These are phyloP conservation scores for Pulveroboletus sp. DNA, from an alignment of 768 basidiomycete genomes.

Conservation along the genomic window DNA sequence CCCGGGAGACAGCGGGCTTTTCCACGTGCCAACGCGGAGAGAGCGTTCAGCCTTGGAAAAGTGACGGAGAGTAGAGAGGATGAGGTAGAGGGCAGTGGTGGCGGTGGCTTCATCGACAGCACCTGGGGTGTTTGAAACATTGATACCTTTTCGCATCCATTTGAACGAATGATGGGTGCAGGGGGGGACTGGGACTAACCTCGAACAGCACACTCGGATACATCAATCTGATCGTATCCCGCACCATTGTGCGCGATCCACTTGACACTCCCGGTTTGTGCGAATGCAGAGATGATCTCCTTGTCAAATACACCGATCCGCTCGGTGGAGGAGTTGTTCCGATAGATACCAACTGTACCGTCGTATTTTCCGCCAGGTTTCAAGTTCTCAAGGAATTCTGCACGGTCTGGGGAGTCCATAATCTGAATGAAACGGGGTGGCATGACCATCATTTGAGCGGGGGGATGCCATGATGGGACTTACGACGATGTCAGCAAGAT, in stretches of 20 bases:
- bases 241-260: conserved; percentile 94
- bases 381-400: conserved; percentile 65
- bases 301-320: conserved; percentile 76
- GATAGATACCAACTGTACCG: conserved; percentile 71
- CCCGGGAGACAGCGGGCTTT: conserved; percentile 44
- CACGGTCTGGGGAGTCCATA: conserved; percentile 57
- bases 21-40: conserved; percentile 56
- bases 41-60: conserved; percentile 61
- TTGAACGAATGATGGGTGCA: background rate
- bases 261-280: conserved; percentile 50
- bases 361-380: conserved; percentile 68
- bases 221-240: conserved; percentile 87
- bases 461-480: conserved; percentile 27
- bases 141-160: conserved; percentile 38
- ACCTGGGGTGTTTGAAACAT: conserved; percentile 83
- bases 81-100: conserved; percentile 79
- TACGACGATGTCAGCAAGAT: conserved; percentile 74
- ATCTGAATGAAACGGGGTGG: conserved; percentile 28
- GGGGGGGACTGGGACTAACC: conserved; percentile 39
- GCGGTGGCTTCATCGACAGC: conserved; percentile 91
- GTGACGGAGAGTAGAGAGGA: conserved; percentile 74
- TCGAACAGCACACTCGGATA: conserved; percentile 63
- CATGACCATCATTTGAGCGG: background rate
- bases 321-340: conserved; percentile 63
- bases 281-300: conserved; percentile 67